Percentiles rank a stretch among this genome's conserved stretches.
Conservation (phyloP, 306 rosid species). For the Quillaja saponaria region DNA sequence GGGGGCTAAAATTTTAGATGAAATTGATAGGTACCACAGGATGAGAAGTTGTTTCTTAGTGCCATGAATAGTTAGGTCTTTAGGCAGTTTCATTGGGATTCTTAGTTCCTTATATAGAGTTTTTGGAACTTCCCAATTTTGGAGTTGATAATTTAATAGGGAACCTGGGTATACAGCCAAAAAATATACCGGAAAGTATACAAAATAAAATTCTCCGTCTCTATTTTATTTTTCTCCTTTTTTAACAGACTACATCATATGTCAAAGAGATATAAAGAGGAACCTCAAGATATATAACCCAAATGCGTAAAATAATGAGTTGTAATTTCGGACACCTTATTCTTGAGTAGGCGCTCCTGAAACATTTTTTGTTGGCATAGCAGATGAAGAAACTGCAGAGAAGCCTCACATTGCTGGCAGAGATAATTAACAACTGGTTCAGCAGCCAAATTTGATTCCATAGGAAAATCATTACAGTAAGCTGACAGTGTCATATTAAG, state of each 20-base stretch:
- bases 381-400: slow-evolving; percentile 86
- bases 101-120: background rate
- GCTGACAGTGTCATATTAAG: slow-evolving; percentile 55
- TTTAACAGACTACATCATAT: slow-evolving; percentile 7
- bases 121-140: background rate
- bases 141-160: background rate
- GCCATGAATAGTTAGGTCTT: slow-evolving; percentile 18
- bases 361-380: slow-evolving; percentile 81
- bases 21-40: background rate
- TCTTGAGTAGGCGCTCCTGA: slow-evolving; percentile 79
- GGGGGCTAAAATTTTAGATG: slow-evolving; percentile 7
- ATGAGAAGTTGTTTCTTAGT: slow-evolving; percentile 15
- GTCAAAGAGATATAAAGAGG: slow-evolving; percentile 15
- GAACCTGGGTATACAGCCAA: too few species aligned
- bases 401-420: slow-evolving; percentile 94
- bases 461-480: slow-evolving; percentile 38
- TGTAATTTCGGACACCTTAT: slow-evolving; percentile 63
- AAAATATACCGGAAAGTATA: background rate
- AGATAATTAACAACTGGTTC: slow-evolving; percentile 67
- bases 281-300: slow-evolving; percentile 13
- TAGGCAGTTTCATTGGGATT: background rate
- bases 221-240: background rate
- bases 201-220: slow-evolving; percentile 6
- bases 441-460: slow-evolving; percentile 45
- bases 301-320: slow-evolving; percentile 23